phyloP scores from a whole-genome alignment of 23 red algal species.

The Gracilariopsis chorda region DNA sequence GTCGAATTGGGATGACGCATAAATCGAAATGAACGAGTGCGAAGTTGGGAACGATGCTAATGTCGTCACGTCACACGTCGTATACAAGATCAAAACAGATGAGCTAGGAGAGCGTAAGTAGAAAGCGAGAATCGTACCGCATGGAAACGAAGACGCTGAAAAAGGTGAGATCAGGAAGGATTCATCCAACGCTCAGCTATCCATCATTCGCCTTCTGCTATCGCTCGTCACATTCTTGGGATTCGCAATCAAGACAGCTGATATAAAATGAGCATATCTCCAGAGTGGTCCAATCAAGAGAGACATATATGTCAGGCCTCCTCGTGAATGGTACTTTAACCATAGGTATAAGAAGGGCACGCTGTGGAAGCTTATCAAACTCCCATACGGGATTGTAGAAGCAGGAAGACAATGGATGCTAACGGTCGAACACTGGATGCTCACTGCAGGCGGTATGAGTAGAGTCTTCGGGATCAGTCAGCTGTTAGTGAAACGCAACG shows the following conservation, averaged over 20 bases:
- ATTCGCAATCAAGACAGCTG: neutral
- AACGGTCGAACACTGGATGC: neutral
- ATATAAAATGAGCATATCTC: constrained; percentile 8
- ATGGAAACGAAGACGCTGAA: constrained; percentile 18
- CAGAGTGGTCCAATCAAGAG: constrained; percentile 9
- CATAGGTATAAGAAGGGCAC: neutral
- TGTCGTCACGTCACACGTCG: neutral
- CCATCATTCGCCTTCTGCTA: neutral
- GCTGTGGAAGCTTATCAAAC: neutral
- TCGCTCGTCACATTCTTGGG: neutral
- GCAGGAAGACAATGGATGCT: constrained; percentile 25
- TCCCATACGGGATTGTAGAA: constrained; percentile 14
- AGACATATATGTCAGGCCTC: constrained; percentile 5
- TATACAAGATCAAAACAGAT: constrained; percentile 23
- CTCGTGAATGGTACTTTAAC: neutral
- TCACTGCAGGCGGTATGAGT: neutral
- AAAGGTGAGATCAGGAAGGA: constrained; percentile 14
- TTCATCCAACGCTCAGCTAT: neutral
- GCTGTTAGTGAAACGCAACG: neutral
- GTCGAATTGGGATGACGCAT: neutral
- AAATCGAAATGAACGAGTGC: neutral
- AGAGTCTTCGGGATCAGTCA: neutral
- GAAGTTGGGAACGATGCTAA: neutral
- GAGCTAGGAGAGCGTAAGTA: neutral
- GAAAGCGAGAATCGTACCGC: constrained; percentile 20